Percentiles rank a stretch among this genome's conserved stretches.
Evolutionary conservation across 352 stramenopile genomes (phyloP).

Genomic region (Phytophthora boehmeriae): DNA sequence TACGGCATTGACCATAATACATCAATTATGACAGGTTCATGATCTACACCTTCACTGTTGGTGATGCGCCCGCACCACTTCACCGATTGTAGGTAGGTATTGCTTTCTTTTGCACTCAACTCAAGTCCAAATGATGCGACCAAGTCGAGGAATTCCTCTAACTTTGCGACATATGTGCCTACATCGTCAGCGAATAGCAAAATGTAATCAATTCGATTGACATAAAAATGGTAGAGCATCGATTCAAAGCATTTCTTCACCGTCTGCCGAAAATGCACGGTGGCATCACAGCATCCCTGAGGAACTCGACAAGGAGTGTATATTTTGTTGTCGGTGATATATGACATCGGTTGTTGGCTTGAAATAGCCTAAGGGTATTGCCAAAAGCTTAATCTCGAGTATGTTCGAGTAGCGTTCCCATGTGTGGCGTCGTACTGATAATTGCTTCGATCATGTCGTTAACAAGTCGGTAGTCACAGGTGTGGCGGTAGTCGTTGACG

Average conservation of each 20-base stretch:
- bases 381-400: constrained; percentile 6
- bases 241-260: constrained; percentile 12
- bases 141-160: constrained; percentile 29
- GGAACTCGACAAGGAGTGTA: constrained; percentile 23
- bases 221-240: constrained; percentile 10
- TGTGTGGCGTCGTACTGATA: not conserved
- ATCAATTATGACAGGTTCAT: constrained; percentile 7
- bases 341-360: constrained; percentile 16
- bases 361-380: not conserved
- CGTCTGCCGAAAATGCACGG: constrained; percentile 10
- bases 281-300: constrained; percentile 9
- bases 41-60: not conserved
- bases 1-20: constrained; percentile 2
- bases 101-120: not conserved
- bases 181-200: constrained; percentile 26
- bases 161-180: constrained; percentile 23
- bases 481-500: not conserved
- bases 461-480: not conserved
- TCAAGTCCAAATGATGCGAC: constrained; percentile 7
- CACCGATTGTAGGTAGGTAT: not conserved
- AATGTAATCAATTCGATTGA: constrained; percentile 41
- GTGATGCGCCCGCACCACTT: constrained; percentile 11
- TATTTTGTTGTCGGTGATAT: constrained; percentile 23
- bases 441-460: constrained; percentile 8
- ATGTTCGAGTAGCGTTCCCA: constrained; percentile 1